These are phyloP conservation scores for Hamigera avellanea DNA, from an alignment of 495 filamentous ascomycete species.

Conservation along the genomic window DNA sequence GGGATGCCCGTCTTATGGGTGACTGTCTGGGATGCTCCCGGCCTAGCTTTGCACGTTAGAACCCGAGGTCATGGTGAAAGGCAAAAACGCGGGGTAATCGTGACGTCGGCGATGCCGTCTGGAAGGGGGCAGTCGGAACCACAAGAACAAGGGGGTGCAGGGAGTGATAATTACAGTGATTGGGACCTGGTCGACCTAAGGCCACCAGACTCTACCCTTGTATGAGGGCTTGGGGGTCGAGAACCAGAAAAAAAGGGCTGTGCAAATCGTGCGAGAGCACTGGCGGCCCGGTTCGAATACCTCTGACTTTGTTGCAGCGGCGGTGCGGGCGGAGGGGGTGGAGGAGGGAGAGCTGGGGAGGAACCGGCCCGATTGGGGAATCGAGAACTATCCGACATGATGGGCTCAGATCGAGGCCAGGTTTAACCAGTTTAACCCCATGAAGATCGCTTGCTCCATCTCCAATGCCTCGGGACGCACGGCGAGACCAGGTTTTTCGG, in stretches of 20 bases:
- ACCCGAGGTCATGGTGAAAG: slow-evolving; percentile 1
- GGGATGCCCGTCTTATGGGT: slow-evolving; percentile 61
- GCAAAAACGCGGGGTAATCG: not conserved
- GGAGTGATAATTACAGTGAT: slow-evolving; percentile 23
- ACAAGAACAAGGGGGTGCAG: slow-evolving; percentile 2
- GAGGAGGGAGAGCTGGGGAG: slow-evolving; percentile 22
- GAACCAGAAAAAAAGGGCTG: slow-evolving; percentile 46
- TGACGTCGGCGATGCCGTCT: no score
- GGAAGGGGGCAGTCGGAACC: not conserved
- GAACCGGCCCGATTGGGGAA: slow-evolving; percentile 18
- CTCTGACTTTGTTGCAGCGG: slow-evolving; percentile 34
- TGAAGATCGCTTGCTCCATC: not conserved
- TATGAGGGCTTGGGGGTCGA: slow-evolving; percentile 41
- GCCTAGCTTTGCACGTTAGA: slow-evolving; percentile 28
- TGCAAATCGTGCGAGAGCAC: slow-evolving; percentile 45
- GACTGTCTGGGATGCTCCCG: slow-evolving; percentile 60
- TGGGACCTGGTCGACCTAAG: slow-evolving; percentile 29
- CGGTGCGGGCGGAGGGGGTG: slow-evolving; percentile 40
- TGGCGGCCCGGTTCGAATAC: slow-evolving; percentile 39
- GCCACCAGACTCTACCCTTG: slow-evolving; percentile 17
- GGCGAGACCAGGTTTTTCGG: no score
- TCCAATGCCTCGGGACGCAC: not conserved
- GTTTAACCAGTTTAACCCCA: not conserved
- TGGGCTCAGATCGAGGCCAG: slow-evolving; percentile 1
- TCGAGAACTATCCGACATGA: slow-evolving; percentile 34